phyloP scores from a whole-genome alignment of 208 protist species.

The Leishmania aethiopica region DNA sequence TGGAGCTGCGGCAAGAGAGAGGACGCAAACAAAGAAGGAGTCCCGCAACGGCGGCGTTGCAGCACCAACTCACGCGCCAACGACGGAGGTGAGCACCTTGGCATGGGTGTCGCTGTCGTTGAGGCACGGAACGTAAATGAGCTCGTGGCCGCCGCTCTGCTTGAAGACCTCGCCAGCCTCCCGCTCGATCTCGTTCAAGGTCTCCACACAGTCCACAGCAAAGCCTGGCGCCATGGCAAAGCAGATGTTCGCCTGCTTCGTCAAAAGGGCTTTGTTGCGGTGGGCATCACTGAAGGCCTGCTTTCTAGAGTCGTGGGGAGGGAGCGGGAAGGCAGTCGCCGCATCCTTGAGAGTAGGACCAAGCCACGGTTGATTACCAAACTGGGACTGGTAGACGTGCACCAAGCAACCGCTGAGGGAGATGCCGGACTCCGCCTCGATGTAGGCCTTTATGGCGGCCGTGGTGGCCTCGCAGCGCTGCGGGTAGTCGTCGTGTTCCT shows the following conservation, averaged over 20 bases:
- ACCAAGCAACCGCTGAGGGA: slow-evolving; percentile 20
- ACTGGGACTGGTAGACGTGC: slow-evolving; percentile 55
- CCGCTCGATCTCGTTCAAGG: slow-evolving; percentile 34
- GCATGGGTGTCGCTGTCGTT: slow-evolving; percentile 42
- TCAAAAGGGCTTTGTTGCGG: slow-evolving; percentile 5
- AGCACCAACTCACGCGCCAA: neutral
- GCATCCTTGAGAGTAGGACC: slow-evolving; percentile 37
- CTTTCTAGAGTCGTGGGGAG: neutral
- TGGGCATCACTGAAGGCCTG: slow-evolving; percentile 17
- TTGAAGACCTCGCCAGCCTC: slow-evolving; percentile 35
- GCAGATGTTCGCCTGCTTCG: slow-evolving; percentile 19
- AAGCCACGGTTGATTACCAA: slow-evolving; percentile 54
- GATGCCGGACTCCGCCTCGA: slow-evolving; percentile 13
- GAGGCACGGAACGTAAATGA: slow-evolving; percentile 40
- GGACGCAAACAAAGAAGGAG: neutral
- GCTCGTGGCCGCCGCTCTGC: slow-evolving; percentile 26
- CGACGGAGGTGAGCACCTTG: slow-evolving; percentile 15
- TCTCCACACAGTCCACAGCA: slow-evolving; percentile 55
- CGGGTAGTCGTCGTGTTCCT: slow-evolving; percentile 42
- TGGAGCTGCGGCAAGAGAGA: neutral
- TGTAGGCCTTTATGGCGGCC: slow-evolving; percentile 2
- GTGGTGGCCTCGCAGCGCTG: slow-evolving; percentile 37
- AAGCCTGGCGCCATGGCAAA: slow-evolving; percentile 43
- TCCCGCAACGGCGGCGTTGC: neutral
- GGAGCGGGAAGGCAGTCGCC: slow-evolving; percentile 19